phyloP scores from a whole-genome alignment of 1,284 basidiomycete genomes.

The Ustilago cynodontis region DNA sequence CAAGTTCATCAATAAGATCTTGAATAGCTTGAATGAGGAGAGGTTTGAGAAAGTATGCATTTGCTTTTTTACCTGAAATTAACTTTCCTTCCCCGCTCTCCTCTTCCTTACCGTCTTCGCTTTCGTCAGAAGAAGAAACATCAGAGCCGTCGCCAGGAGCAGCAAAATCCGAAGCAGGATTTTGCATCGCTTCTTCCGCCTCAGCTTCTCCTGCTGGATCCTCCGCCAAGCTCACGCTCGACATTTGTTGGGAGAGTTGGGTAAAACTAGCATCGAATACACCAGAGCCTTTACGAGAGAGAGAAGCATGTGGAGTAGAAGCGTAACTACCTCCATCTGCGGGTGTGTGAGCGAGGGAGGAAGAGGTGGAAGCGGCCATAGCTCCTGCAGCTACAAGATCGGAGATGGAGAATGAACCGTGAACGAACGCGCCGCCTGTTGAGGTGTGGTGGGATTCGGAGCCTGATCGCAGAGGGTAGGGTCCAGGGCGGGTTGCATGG shows the following conservation, averaged over 20 bases:
- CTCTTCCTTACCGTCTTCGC: constrained; percentile 9
- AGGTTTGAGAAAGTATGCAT: constrained; percentile 68
- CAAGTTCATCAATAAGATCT: constrained; percentile 91
- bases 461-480: constrained; percentile 25
- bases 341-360: constrained; percentile 31
- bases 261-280: constrained; percentile 35
- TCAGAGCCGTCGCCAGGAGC: constrained; percentile 9
- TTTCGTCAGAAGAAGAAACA: not conserved
- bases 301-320: constrained; percentile 35
- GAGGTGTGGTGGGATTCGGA: constrained; percentile 9
- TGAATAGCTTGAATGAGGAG: constrained; percentile 72
- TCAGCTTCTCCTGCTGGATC: constrained; percentile 38
- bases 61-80: constrained; percentile 15
- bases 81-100: constrained; percentile 29
- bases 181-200: constrained; percentile 39
- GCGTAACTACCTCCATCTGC: constrained; percentile 36
- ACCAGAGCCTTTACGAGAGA: constrained; percentile 44
- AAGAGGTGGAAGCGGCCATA: constrained; percentile 31
- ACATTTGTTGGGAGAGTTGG: constrained; percentile 26
- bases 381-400: constrained; percentile 64
- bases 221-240: constrained; percentile 21
- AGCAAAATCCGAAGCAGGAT: not conserved
- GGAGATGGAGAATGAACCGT: constrained; percentile 62
- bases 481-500: constrained; percentile 27
- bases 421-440: constrained; percentile 27